Base-by-base conservation (phyloP, 371 early-diverging fungal species). In the Encephalitozoon intestinalis region DNA sequence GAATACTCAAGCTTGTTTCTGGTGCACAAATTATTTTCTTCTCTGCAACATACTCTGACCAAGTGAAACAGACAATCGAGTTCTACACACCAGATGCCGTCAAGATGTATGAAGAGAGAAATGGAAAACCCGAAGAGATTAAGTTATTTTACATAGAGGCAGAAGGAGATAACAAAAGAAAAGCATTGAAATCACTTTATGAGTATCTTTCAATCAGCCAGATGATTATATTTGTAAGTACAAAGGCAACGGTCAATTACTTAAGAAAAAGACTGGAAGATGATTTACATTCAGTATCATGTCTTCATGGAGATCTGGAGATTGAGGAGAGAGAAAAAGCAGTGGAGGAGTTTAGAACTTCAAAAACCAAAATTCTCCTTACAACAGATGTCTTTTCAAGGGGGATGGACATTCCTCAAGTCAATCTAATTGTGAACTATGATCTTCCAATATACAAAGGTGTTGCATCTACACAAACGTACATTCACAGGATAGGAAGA, bases 401-500 rank as follows among this genome's bases (percentile, higher is more conserved):
- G 52, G 84, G 84, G 6, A 81, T 84, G 65, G 84, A 85, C 66
- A 81, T 86, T 46, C 85, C 82, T 21, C 93, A 94, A 81, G 94
- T 98, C 67, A 92, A 91, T 76, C 85, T 96, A 76, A 96, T 96
- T 25, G 88, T 98, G 82, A 98, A 98, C 86, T 95, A 91, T 79
- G 97, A 96, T 79, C 86, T 96, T 76, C 96, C 96, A 2, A 74
- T 89, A 39, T 88, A 88, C 46, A 80, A 76, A 25, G 81, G 82
- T 5, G 78, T 82, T 1, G 89, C 92, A 0, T 94, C 93, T 70
- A 88, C 88, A 15, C 95, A 95, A 79, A 94, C 95, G 0, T 98
- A 98, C 79, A 86, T 96, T 23, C 97, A 97, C 82, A 89, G 99
- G 73, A 94, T 98, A 78, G 98, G 98, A 11, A 89, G 98, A 78